Evolutionary conservation across 176 grass and related monocot genomes (phyloP).

Genomic region (Secale cereale): DNA sequence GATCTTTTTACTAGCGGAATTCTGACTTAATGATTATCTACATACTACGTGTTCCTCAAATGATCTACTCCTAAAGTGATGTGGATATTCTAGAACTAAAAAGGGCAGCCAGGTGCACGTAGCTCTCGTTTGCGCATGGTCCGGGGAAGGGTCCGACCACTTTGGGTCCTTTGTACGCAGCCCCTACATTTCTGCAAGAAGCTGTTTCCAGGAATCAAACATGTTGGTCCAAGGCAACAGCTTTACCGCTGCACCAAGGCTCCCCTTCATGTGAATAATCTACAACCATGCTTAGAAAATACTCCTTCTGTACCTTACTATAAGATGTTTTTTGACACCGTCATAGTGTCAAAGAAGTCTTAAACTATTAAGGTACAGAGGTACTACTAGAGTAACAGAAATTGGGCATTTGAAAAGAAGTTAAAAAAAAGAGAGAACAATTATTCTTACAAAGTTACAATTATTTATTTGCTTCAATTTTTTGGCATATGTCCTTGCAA

Average conservation of each 20-base stretch:
- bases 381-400: neutral
- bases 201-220: too few relatives aligned
- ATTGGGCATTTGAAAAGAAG: neutral
- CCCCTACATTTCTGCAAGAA: too few relatives aligned
- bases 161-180: too few relatives aligned
- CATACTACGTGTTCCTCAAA: neutral
- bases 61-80: slow-evolving; percentile 9
- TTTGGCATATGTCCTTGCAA: neutral
- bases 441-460: neutral
- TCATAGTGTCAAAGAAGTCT: too few relatives aligned
- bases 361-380: too few relatives aligned
- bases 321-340: too few relatives aligned
- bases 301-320: too few relatives aligned
- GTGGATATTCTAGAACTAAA: neutral
- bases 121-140: too few relatives aligned
- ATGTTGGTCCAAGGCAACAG: too few relatives aligned
- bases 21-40: slow-evolving; percentile 11
- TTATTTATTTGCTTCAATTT: neutral
- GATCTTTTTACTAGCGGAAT: neutral
- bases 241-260: too few relatives aligned
- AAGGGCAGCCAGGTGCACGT: too few relatives aligned
- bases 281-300: slow-evolving; percentile 6
- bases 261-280: neutral
- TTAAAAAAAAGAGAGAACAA: neutral
- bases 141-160: too few relatives aligned